Evolutionary conservation across 1,284 basidiomycete species (phyloP), one percentile per base, ranked within the genome.

Genomic region (Malassezia slooffiae): DNA sequence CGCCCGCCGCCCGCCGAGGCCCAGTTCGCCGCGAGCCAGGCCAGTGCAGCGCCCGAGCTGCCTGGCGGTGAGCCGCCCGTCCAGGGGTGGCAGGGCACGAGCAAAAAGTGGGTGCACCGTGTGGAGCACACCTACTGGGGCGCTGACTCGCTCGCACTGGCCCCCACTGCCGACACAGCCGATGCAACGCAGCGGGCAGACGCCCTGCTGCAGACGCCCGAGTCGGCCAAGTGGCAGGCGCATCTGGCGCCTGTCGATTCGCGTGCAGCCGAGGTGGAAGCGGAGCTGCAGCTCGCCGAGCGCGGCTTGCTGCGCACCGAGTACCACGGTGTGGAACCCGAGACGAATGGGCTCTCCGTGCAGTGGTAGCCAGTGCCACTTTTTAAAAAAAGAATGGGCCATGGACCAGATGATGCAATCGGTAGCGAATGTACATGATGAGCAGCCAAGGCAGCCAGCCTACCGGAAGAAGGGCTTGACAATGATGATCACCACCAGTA

Each of bases 401-500:
- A 32, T 4, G 27, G n/a, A 20, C 24, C 21, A 15, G 4, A n/a
- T n/a, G n/a, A n/a, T n/a, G n/a, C n/a, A n/a, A n/a, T n/a, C n/a
- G n/a, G n/a, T n/a, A n/a, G n/a, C n/a, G n/a, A n/a, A n/a, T n/a
- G n/a, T n/a, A n/a, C n/a, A n/a, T n/a, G n/a, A n/a, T n/a, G n/a
- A n/a, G n/a, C n/a, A n/a, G n/a, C n/a, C n/a, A n/a, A n/a, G n/a
- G n/a, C n/a, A n/a, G n/a, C n/a, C n/a, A n/a, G n/a, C n/a, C 29
- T 39, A 48, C 13, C 46, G 30, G 27, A 48, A 58, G 26, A 62
- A 60, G 34, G 84, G 85, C 70, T 85, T 86, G 74, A 85, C 82
- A 52, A 87, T 79, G 60, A 89, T 77, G 35, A 83, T 76, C 39
- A 87, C 56, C 49, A 88, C 76, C 47, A 89, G 76, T 10, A 84